Base-by-base conservation (phyloP, 805 yeast genomes). In the Zygoascus tannicola region DNA sequence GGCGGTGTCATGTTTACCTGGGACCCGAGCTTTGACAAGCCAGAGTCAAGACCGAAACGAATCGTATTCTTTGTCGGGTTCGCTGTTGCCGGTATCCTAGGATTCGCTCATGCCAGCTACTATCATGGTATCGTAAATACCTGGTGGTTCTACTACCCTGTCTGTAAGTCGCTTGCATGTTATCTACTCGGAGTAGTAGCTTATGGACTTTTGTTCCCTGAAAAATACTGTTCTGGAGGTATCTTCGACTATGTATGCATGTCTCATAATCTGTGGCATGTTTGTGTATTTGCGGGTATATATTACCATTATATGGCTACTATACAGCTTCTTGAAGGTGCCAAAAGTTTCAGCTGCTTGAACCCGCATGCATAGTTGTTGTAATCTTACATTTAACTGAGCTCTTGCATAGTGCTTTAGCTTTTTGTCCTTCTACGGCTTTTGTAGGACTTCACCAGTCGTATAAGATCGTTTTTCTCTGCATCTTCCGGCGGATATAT, bases 191-290 rank as follows among this genome's bases (percentile, higher is more conserved):
- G 98, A 14, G 95, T 88, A 15, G 74, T 81, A 4, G 84, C 88
- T 57, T 90, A 90, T 62, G 95, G 94, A 4, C 75, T 84, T 7
- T 71, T 88, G 42, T 76, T 88, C 33, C 97, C 97, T 1, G 98
- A 90, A 65, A 74, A 92, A 52, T 85, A 85, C 52, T 56, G 52
- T 37, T 66, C 66, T 5, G 12, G 41, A 16, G 43, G 51, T 19
- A 44, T 63, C 35, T 58, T 66, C 48, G 68, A 66, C 51, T 63
- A 62, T 51, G 52, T 66, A 45, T 69, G 90, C 82, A 90, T 87
- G 96, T 85, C 95, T 32, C 98, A 90, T 62, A 88, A 87, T 56
- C 68, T 90, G 23, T 90, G 98, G 98, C 98, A 90, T 64, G 60
- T 86, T 10, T 85, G 83, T 58, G 98, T 92, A 23, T 74, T 92